Evolutionary conservation across 257 asterid genomes (phyloP).

Genomic region (Cordia subcordata): DNA sequence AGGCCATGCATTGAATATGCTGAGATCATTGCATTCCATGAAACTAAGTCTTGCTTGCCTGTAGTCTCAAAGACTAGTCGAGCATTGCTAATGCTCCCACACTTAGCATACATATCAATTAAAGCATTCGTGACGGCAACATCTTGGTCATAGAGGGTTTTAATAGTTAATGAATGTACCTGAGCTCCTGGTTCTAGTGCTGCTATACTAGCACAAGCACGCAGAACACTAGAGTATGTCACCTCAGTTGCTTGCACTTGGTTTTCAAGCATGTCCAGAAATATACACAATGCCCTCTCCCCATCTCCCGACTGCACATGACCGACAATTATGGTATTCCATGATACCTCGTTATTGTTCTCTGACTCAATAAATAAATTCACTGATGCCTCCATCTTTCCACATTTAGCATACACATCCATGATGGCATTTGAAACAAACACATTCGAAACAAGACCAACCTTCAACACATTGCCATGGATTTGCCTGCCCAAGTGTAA

Average conservation of each 20-base stretch:
- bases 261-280: conserved; percentile 53
- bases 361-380: conserved; percentile 43
- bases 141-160: conserved; percentile 53
- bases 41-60: conserved; percentile 48
- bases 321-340: conserved; percentile 88
- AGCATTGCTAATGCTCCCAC: conserved; percentile 75
- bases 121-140: conserved; percentile 80
- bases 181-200: conserved; percentile 79
- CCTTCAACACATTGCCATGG: conserved; percentile 58
- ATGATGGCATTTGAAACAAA: conserved; percentile 80
- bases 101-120: conserved; percentile 87
- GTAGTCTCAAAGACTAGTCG: conserved; percentile 56
- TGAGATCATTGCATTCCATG: conserved; percentile 88
- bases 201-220: conserved; percentile 82
- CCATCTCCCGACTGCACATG: conserved; percentile 71
- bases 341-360: conserved; percentile 70
- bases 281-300: conserved; percentile 60
- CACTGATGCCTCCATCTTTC: conserved; percentile 53
- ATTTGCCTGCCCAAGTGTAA: conserved; percentile 66
- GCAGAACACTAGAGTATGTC: conserved; percentile 74
- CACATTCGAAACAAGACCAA: conserved; percentile 58
- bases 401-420: conserved; percentile 89
- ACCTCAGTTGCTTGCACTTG: conserved; percentile 64
- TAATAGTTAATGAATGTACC: conserved; percentile 55
- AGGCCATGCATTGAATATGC: conserved; percentile 93